A percentile compares a stretch with the other conserved stretches of the same genome.
Evolutionary conservation across 495 filamentous ascomycete species (phyloP).

Genomic region (Podospora pseudoanserina): DNA sequence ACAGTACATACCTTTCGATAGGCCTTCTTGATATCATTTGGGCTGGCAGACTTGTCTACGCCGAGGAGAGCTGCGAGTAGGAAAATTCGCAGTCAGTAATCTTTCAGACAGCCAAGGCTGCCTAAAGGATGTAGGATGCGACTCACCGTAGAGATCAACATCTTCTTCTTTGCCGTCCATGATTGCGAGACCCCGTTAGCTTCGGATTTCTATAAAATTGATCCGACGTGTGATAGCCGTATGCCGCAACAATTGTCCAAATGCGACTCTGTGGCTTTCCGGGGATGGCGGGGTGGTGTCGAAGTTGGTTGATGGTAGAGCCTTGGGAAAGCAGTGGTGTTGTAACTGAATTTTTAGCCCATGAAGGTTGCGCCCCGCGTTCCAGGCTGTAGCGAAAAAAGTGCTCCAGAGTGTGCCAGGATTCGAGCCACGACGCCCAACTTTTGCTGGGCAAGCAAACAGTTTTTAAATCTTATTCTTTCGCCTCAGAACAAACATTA

Average conservation of each 20-base stretch:
- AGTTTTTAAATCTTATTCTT: background rate
- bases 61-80: constrained; percentile 63
- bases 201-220: background rate
- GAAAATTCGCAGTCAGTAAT: background rate
- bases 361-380: background rate
- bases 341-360: background rate
- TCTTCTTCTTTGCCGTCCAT: constrained; percentile 46
- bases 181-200: constrained; percentile 21
- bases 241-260: background rate
- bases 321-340: background rate
- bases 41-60: constrained; percentile 63
- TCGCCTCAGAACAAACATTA: background rate
- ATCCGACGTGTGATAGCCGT: background rate
- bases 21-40: constrained; percentile 90
- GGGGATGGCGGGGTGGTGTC: background rate
- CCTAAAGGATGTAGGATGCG: constrained; percentile 5
- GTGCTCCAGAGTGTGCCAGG: background rate
- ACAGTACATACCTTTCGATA: constrained; percentile 76
- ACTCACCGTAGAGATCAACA: constrained; percentile 66
- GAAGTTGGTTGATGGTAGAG: background rate
- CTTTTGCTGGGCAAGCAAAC: background rate
- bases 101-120: background rate
- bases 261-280: background rate
- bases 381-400: background rate
- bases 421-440: background rate